phyloP scores from a whole-genome alignment of 352 stramenopile genomes.

The Globisporangium parvum region DNA sequence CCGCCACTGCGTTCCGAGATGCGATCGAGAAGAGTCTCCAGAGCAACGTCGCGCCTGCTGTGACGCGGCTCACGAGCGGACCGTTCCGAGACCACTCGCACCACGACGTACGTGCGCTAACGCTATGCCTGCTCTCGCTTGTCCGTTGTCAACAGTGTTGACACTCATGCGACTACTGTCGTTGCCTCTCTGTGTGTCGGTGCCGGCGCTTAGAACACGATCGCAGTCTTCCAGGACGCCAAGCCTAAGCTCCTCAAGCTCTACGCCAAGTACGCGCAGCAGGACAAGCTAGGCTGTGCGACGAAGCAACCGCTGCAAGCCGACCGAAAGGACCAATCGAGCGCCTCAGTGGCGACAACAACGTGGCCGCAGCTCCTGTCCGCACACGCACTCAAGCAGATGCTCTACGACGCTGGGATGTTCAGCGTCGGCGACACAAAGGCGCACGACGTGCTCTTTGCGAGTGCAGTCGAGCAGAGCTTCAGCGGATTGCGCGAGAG shows the following conservation, averaged over 20 bases:
- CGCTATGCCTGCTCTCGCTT: not conserved
- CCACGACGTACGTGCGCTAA: conserved; percentile 42
- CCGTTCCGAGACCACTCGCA: conserved; percentile 74
- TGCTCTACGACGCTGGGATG: conserved; percentile 76
- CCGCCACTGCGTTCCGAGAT: conserved; percentile 8
- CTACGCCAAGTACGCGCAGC: conserved; percentile 52
- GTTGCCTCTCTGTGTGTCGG: not conserved
- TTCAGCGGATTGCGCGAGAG: conserved; percentile 44
- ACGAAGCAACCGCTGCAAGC: not conserved
- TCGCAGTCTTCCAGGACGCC: conserved; percentile 61
- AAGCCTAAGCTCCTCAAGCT: conserved; percentile 71
- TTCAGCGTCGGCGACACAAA: conserved; percentile 60
- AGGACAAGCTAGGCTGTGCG: conserved; percentile 11
- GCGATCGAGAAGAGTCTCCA: conserved; percentile 42
- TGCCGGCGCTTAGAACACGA: conserved; percentile 36
- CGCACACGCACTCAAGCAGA: conserved; percentile 35
- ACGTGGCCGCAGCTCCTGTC: conserved; percentile 51
- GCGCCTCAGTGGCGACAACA: conserved; percentile 5
- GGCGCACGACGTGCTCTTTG: conserved; percentile 53
- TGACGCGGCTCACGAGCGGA: conserved; percentile 51
- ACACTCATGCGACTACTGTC: too few relatives aligned
- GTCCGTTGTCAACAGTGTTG: not conserved
- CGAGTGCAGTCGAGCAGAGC: conserved; percentile 48
- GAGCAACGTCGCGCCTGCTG: conserved; percentile 37
- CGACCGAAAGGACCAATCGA: not conserved